Evolutionary conservation across 345 rosid species (phyloP).

Genomic region (Rhodomyrtus tomentosa): DNA sequence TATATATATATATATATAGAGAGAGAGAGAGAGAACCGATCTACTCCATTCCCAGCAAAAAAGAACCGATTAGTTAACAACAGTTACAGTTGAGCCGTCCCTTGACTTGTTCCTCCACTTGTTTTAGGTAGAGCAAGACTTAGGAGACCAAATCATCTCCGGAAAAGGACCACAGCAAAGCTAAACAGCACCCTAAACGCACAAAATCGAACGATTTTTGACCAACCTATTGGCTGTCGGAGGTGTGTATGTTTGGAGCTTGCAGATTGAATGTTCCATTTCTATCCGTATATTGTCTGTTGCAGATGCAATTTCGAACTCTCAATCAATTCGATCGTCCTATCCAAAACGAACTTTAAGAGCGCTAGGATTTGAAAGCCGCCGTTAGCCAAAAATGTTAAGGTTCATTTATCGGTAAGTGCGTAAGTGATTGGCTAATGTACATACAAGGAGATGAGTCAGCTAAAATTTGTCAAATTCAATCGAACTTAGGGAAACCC

Average conservation of each 20-base stretch:
- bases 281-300: neutral
- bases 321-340: neutral
- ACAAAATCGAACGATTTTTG: neutral
- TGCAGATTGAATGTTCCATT: neutral
- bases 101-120: constrained; percentile 11
- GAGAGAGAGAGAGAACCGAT: too few species aligned
- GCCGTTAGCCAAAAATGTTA: neutral
- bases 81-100: constrained; percentile 44
- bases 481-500: neutral
- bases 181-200: neutral
- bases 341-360: neutral
- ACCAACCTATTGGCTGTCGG: neutral
- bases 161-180: neutral
- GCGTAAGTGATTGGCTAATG: neutral
- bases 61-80: neutral
- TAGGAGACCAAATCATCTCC: neutral
- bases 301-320: neutral
- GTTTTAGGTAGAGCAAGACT: neutral
- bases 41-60: neutral
- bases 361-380: neutral
- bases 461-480: neutral
- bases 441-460: neutral
- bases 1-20: too few species aligned
- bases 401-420: neutral
- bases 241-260: neutral